Percentiles rank a stretch among this genome's conserved stretches.
Evolutionary conservation across 345 rosid species (phyloP).

Genomic region (Arabis alpina): DNA sequence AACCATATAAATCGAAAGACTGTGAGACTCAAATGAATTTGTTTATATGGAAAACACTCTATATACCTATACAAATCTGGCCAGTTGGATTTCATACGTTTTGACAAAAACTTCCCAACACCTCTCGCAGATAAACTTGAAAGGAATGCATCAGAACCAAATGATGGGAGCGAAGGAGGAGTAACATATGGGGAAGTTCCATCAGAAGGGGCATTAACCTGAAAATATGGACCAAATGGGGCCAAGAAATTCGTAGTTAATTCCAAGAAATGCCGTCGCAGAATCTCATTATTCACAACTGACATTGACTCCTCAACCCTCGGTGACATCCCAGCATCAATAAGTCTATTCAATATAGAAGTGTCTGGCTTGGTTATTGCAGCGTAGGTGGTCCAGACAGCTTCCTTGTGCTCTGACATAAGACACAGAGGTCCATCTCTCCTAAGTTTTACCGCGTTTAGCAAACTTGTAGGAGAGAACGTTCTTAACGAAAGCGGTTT

Average conservation of each 20-base stretch:
- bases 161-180: constrained; percentile 85
- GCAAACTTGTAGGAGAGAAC: constrained; percentile 83
- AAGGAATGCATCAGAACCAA: constrained; percentile 72
- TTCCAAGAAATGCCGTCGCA: constrained; percentile 95
- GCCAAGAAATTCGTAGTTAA: constrained; percentile 95
- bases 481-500: constrained; percentile 81
- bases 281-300: constrained; percentile 92
- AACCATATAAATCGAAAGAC: constrained; percentile 16
- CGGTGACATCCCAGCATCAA: constrained; percentile 95
- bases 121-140: constrained; percentile 83
- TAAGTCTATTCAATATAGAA: constrained; percentile 86
- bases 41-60: background rate
- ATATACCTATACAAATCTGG: constrained; percentile 86
- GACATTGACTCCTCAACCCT: constrained; percentile 99
- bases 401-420: constrained; percentile 99
- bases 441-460: constrained; percentile 81
- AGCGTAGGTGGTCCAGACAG: constrained; percentile 84
- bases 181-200: constrained; percentile 84
- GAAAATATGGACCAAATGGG: constrained; percentile 94
- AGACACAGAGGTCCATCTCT: constrained; percentile 97
- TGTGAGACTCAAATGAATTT: constrained; percentile 17
- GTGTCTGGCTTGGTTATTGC: constrained; percentile 95
- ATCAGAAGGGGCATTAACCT: constrained; percentile 78
- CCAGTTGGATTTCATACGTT: constrained; percentile 98
- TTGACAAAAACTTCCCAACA: constrained; percentile 85